Evolutionary conservation across 1,284 basidiomycete species (phyloP).

Genomic region (Filobasidium uniguttulatum): DNA sequence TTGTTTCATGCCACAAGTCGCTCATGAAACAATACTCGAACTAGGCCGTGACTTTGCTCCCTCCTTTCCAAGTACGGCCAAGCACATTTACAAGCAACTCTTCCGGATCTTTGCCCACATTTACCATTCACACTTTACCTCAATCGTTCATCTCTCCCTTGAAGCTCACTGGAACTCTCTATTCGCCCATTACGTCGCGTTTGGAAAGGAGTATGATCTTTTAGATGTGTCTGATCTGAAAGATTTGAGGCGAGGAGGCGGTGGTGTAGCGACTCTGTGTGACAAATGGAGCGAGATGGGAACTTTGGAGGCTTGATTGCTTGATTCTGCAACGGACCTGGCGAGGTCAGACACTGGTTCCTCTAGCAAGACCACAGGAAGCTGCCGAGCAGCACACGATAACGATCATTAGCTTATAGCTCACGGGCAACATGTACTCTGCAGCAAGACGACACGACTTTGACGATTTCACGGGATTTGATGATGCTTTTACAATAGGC

Average conservation of each 20-base stretch:
- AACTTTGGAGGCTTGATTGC: constrained; percentile 42
- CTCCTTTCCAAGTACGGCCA: constrained; percentile 79
- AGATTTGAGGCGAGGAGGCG: constrained; percentile 43
- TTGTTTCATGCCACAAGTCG: neutral
- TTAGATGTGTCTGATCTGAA: constrained; percentile 58
- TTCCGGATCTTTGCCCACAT: constrained; percentile 95
- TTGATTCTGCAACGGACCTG: too few relatives aligned
- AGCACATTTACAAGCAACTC: constrained; percentile 93
- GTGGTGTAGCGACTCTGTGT: constrained; percentile 61
- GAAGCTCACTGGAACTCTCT: constrained; percentile 98
- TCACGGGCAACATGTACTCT: too few relatives aligned
- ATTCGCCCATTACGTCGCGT: constrained; percentile 92
- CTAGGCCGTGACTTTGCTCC: constrained; percentile 79
- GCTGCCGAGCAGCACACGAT: too few relatives aligned
- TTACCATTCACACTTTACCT: constrained; percentile 86
- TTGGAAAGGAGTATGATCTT: constrained; percentile 68
- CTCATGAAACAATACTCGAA: neutral
- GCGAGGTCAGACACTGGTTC: too few relatives aligned
- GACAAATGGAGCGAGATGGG: constrained; percentile 80
- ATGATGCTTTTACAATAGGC: too few relatives aligned
- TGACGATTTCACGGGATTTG: too few relatives aligned
- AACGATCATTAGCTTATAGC: too few relatives aligned
- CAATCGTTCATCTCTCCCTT: constrained; percentile 79
- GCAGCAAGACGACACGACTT: too few relatives aligned
- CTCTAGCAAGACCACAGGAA: too few relatives aligned